Conservation (phyloP, 805 yeast species). For the Candida verbasci region DNA sequence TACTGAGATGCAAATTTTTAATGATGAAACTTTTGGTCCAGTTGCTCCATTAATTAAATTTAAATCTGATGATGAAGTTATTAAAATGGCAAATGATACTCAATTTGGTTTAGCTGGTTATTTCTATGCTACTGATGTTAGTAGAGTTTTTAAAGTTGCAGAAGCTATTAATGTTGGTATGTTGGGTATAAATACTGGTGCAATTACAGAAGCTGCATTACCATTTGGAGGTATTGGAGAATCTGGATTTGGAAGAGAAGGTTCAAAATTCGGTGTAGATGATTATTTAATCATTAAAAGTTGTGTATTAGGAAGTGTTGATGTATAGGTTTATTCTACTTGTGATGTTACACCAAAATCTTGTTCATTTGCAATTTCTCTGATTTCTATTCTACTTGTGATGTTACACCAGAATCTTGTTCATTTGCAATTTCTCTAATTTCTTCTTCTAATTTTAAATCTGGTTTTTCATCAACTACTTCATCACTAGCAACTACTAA, state of each 20-base stretch:
- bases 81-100: slow-evolving; percentile 58
- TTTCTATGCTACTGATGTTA: slow-evolving; percentile 55
- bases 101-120: slow-evolving; percentile 78
- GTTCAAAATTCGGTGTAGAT: slow-evolving; percentile 57
- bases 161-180: slow-evolving; percentile 73
- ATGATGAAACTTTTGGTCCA: slow-evolving; percentile 84
- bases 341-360: background rate
- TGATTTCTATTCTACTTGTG: background rate
- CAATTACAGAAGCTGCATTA: slow-evolving; percentile 57
- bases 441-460: slow-evolving; percentile 3
- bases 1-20: slow-evolving; percentile 48
- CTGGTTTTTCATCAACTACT: background rate
- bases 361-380: background rate
- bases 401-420: background rate
- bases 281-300: slow-evolving; percentile 60
- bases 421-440: background rate
- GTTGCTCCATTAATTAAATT: slow-evolving; percentile 68
- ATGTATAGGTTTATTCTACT: slow-evolving; percentile 5
- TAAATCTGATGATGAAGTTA: slow-evolving; percentile 57
- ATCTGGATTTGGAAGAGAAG: slow-evolving; percentile 71
- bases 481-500: background rate
- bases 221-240: slow-evolving; percentile 63
- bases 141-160: slow-evolving; percentile 54
- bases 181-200: slow-evolving; percentile 79
- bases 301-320: slow-evolving; percentile 45